phyloP scores from a whole-genome alignment of 2,329 filamentous ascomycete genomes.

The Pseudofabraea citricarpa region DNA sequence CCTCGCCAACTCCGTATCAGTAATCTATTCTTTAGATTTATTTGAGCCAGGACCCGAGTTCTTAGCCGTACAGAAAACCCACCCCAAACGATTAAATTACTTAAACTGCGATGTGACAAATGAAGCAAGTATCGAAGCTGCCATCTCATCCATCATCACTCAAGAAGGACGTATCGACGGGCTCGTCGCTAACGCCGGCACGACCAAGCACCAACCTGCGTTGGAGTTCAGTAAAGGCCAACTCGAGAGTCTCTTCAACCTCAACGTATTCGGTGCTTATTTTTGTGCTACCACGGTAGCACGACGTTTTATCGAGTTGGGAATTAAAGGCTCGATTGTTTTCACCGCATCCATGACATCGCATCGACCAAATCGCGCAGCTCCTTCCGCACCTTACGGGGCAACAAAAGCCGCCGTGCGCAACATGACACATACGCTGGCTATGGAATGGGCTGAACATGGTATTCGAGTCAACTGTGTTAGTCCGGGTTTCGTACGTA shows the following conservation, averaged over 20 bases:
- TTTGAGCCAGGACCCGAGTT: constrained; percentile 38
- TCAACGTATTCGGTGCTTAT: constrained; percentile 42
- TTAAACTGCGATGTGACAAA: constrained; percentile 42
- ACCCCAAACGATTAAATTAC: constrained; percentile 34
- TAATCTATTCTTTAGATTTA: constrained; percentile 43
- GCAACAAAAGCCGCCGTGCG: constrained; percentile 39
- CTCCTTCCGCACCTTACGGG: constrained; percentile 36
- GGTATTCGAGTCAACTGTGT: constrained; percentile 32
- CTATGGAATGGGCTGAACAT: constrained; percentile 34
- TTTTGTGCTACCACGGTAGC: constrained; percentile 37
- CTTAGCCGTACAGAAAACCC: constrained; percentile 30
- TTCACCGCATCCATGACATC: constrained; percentile 43
- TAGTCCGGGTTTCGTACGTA: constrained; percentile 27
- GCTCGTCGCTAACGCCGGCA: constrained; percentile 45
- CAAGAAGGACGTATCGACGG: constrained; percentile 40
- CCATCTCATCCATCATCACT: constrained; percentile 38
- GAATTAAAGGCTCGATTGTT: constrained; percentile 39
- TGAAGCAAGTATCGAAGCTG: constrained; percentile 37
- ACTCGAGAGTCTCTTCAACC: constrained; percentile 37
- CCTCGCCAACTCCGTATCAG: constrained; percentile 36
- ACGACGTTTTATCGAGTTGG: constrained; percentile 38
- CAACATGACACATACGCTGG: constrained; percentile 29
- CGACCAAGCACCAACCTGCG: constrained; percentile 46
- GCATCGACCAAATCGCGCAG: constrained; percentile 37
- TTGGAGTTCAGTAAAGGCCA: constrained; percentile 44